Evolutionary conservation across 352 stramenopile species (phyloP).

Genomic region (Phytophthora hibernalis): DNA sequence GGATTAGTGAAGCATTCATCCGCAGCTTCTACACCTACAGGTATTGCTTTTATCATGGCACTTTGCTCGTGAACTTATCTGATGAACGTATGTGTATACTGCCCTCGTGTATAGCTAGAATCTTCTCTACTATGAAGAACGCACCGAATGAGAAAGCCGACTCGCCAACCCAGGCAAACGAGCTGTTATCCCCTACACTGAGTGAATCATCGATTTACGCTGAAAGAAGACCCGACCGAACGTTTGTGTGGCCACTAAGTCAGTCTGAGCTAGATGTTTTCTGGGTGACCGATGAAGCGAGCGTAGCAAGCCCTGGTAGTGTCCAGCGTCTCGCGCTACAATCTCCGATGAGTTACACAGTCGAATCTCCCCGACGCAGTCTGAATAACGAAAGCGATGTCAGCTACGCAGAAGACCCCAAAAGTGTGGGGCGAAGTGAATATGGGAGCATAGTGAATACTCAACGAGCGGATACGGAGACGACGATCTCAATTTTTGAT

Average conservation of each 20-base stretch:
- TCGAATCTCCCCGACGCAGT: slow-evolving; percentile 28
- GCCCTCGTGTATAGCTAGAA: slow-evolving; percentile 27
- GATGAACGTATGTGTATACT: slow-evolving; percentile 16
- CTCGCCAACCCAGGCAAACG: neutral
- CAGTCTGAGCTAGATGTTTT: slow-evolving; percentile 30
- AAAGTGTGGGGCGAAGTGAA: slow-evolving; percentile 25
- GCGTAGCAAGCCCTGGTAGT: slow-evolving; percentile 9
- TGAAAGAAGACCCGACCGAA: slow-evolving; percentile 21
- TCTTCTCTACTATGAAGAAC: slow-evolving; percentile 18
- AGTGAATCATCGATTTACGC: slow-evolving; percentile 14
- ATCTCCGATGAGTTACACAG: slow-evolving; percentile 7
- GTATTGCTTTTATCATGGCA: neutral
- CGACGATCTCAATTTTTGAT: slow-evolving; percentile 34
- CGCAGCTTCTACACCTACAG: slow-evolving; percentile 16
- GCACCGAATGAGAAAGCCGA: slow-evolving; percentile 20
- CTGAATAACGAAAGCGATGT: slow-evolving; percentile 28
- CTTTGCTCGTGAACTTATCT: neutral
- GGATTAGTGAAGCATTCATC: slow-evolving; percentile 11
- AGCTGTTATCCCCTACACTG: slow-evolving; percentile 13
- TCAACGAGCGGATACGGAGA: slow-evolving; percentile 44
- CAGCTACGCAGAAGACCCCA: slow-evolving; percentile 9
- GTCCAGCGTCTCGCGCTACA: neutral
- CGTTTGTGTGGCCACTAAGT: slow-evolving; percentile 30
- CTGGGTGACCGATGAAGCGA: slow-evolving; percentile 27
- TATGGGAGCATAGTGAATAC: slow-evolving; percentile 19